Conservation (phyloP, 805 yeast species). For the Diddensiella santjacobensis region DNA sequence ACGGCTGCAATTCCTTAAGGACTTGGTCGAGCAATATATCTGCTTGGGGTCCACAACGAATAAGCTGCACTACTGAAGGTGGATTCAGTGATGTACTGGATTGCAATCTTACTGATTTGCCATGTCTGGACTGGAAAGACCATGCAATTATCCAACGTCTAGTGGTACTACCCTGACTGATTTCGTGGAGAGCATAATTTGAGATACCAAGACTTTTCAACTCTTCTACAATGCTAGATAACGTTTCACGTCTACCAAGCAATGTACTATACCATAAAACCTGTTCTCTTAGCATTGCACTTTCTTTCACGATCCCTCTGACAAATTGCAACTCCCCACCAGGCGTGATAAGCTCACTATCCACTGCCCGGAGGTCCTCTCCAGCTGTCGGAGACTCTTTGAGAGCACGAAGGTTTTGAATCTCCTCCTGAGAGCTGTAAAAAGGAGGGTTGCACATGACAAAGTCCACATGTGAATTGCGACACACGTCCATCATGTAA, state of each 20-base stretch:
- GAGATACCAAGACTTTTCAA: constrained; percentile 8
- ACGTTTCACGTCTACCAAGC: constrained; percentile 31
- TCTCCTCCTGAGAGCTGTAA: constrained; percentile 38
- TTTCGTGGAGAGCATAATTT: constrained; percentile 34
- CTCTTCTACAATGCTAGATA: constrained; percentile 10
- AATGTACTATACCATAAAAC: constrained; percentile 41
- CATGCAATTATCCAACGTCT: constrained; percentile 40
- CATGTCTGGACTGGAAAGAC: constrained; percentile 28
- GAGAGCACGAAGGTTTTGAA: constrained; percentile 22
- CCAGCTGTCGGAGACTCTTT: constrained; percentile 30
- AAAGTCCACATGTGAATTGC: constrained; percentile 25
- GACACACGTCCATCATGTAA: neutral
- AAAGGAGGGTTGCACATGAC: constrained; percentile 55
- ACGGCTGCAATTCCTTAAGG: neutral
- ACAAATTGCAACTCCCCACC: constrained; percentile 49
- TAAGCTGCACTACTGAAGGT: no score
- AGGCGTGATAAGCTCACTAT: constrained; percentile 38
- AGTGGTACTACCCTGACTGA: constrained; percentile 27
- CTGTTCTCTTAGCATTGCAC: constrained; percentile 17
- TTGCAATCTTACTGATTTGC: neutral
- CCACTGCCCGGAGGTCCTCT: constrained; percentile 28
- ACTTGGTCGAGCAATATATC: neutral
- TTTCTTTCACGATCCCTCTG: constrained; percentile 34
- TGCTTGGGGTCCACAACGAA: neutral
- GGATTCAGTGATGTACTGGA: constrained; percentile 5